These are phyloP conservation scores for Coniochaeta sp. DNA, from an alignment of 2,329 filamentous ascomycete species.

Conservation along the genomic window DNA sequence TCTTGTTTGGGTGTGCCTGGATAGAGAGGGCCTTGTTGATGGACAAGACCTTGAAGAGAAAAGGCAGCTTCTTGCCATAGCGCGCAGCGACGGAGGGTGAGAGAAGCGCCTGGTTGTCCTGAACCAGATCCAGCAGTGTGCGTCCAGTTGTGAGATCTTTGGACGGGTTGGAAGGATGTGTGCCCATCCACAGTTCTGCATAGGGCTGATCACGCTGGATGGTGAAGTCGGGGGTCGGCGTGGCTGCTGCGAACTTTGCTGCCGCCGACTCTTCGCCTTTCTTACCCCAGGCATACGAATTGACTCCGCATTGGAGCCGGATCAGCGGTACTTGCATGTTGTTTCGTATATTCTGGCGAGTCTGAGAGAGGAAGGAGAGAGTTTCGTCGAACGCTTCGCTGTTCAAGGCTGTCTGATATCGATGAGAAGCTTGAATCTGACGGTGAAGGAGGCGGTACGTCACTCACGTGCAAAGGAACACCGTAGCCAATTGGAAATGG, in stretches of 20 bases:
- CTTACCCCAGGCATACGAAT: conserved; percentile 99
- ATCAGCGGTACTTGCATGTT: conserved; percentile 72
- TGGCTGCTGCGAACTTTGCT: conserved; percentile 82
- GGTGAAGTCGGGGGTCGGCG: conserved; percentile 63
- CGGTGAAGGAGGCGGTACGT: neutral
- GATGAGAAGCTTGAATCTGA: neutral
- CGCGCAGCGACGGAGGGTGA: conserved; percentile 63
- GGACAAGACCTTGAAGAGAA: conserved; percentile 95
- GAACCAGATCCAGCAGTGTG: conserved; percentile 77
- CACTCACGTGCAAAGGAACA: neutral
- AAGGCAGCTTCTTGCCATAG: conserved; percentile 80
- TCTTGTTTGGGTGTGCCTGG: conserved; percentile 95
- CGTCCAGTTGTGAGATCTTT: conserved; percentile 80
- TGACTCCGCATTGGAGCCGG: conserved; percentile 83
- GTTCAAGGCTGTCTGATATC: neutral
- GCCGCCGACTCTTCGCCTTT: conserved; percentile 80
- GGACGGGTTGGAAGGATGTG: conserved; percentile 91
- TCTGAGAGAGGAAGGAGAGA: neutral
- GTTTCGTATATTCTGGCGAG: neutral
- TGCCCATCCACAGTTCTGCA: conserved; percentile 99
- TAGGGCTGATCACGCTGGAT: conserved; percentile 88
- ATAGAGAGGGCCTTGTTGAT: conserved; percentile 95
- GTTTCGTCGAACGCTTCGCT: neutral
- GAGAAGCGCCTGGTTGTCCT: conserved; percentile 79
- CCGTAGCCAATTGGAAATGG: too few species aligned